A percentile compares a stretch with the other conserved stretches of the same genome.
Evolutionary conservation across 139 green algal species (phyloP).

Genomic region (Chlamydomonas schloesseri): DNA sequence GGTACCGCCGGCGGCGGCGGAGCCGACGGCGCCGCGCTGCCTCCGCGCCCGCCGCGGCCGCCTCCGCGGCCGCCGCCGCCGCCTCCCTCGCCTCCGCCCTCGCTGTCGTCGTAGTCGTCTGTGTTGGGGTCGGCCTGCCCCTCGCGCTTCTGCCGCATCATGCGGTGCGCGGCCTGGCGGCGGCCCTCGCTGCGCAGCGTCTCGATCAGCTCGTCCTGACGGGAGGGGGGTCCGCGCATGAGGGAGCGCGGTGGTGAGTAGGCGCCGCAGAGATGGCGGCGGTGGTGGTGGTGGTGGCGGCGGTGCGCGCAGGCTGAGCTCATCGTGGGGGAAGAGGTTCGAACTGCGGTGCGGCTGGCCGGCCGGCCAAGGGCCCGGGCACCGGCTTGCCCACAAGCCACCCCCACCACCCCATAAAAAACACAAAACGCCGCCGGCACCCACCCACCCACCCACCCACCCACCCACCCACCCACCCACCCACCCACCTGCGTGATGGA

Average conservation of each 20-base stretch:
- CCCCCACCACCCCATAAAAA: no score
- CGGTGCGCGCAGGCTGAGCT: no score
- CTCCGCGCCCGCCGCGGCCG: no score
- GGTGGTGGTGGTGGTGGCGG: no score
- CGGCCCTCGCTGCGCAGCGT: constrained; percentile 80
- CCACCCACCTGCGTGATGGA: constrained; percentile 69
- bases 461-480: no score
- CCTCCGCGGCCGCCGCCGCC: no score
- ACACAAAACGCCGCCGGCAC: background rate
- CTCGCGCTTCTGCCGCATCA: constrained; percentile 70
- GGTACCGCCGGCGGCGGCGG: no score
- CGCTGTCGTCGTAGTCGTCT: constrained; percentile 19
- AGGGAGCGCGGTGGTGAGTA: background rate
- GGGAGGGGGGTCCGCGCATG: no score
- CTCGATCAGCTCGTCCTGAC: constrained; percentile 89
- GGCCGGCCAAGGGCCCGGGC: background rate
- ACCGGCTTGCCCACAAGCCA: no score
- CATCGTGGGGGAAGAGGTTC: no score
- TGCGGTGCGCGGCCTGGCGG: constrained; percentile 78
- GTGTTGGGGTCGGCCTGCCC: background rate
- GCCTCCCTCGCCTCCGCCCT: background rate
- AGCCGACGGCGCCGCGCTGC: no score
- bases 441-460: background rate
- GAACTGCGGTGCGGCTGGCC: no score
- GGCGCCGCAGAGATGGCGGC: background rate